These are phyloP conservation scores for Calycina herbarum DNA, from an alignment of 2,329 filamentous ascomycete species.

Conservation along the genomic window DNA sequence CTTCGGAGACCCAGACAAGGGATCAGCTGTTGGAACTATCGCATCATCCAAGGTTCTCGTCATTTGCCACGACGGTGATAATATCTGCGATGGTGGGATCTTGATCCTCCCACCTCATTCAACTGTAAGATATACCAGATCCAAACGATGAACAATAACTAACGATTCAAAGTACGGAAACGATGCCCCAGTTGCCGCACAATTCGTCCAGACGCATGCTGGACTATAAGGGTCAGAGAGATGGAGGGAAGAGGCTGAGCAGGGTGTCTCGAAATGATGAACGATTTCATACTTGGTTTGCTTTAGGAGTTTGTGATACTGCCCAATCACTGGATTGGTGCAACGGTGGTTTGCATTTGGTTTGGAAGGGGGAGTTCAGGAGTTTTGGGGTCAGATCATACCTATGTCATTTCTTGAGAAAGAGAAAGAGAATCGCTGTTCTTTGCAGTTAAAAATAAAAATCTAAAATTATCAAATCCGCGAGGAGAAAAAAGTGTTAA, in stretches of 20 bases:
- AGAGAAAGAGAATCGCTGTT: neutral
- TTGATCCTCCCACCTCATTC: neutral
- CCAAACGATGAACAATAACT: neutral
- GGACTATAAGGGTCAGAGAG: neutral
- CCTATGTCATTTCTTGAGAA: neutral
- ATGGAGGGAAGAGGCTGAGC: neutral
- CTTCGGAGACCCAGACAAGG: conserved; percentile 32
- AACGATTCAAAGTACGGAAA: neutral
- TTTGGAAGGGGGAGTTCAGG: neutral
- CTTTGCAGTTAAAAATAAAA: neutral
- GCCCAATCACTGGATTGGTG: neutral
- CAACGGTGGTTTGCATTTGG: neutral
- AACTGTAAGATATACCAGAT: neutral
- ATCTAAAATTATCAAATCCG: neutral
- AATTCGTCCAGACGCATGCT: neutral
- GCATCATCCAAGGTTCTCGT: conserved; percentile 22
- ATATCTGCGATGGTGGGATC: conserved; percentile 25
- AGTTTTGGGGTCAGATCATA: neutral
- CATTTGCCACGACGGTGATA: conserved; percentile 29
- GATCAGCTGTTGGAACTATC: conserved; percentile 20
- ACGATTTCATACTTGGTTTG: neutral
- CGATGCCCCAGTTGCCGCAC: neutral
- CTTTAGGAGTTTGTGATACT: neutral
- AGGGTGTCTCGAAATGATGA: neutral
- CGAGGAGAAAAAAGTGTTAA: neutral